phyloP scores from a whole-genome alignment of 495 filamentous ascomycete genomes.

The Amorphotheca resinae region DNA sequence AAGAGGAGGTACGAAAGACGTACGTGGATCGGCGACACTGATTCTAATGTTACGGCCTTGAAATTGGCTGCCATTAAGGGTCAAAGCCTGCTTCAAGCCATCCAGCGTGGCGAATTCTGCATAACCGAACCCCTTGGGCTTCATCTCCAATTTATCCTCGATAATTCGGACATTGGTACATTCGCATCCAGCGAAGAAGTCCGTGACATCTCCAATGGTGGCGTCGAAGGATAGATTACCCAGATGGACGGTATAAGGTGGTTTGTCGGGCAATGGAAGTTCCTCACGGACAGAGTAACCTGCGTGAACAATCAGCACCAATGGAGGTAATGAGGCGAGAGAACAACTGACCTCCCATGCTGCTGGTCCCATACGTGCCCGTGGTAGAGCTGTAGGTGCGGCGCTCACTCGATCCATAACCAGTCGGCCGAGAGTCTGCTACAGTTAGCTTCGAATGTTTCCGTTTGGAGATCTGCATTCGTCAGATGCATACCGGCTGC shows the following conservation, averaged over 20 bases:
- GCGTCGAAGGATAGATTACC: conserved; percentile 95
- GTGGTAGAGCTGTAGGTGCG: conserved; percentile 20
- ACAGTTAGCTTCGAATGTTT: conserved; percentile 5
- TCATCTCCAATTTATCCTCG: conserved; percentile 80
- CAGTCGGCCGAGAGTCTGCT: conserved; percentile 18
- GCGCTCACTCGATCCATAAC: conserved; percentile 16
- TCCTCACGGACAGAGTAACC: conserved; percentile 65
- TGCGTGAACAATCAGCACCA: conserved; percentile 9
- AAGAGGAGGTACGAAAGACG: not conserved
- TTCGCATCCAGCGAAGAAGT: conserved; percentile 74
- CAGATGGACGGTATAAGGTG: conserved; percentile 88
- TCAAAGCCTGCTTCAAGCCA: conserved; percentile 82
- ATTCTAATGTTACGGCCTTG: conserved; percentile 79
- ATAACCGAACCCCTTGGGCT: conserved; percentile 96
- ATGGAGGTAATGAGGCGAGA: not conserved
- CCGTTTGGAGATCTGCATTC: not conserved
- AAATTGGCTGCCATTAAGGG: conserved; percentile 64
- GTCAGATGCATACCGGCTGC: conserved; percentile 6
- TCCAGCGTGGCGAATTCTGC: conserved; percentile 84
- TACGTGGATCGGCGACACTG: conserved; percentile 76
- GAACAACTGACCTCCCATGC: conserved; percentile 13
- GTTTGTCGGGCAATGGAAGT: conserved; percentile 77
- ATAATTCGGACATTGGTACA: conserved; percentile 88
- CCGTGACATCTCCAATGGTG: conserved; percentile 62
- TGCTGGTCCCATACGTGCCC: conserved; percentile 16